A percentile compares a stretch with the other conserved stretches of the same genome.
These are phyloP conservation scores for Boletus rubescentipes DNA, from an alignment of 768 basidiomycete genomes.

Conservation along the genomic window DNA sequence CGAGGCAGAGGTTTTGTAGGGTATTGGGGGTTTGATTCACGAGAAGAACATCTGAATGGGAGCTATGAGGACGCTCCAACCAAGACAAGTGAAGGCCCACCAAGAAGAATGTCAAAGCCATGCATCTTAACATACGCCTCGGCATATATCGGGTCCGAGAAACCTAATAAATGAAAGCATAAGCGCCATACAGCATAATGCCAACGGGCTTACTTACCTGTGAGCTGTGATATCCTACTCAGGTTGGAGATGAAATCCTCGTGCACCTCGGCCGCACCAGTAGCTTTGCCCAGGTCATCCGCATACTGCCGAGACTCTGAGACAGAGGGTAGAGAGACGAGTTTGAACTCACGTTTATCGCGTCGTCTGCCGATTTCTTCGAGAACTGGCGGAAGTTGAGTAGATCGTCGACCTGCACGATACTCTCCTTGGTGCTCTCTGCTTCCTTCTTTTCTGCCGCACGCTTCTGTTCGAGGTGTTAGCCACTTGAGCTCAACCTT, in stretches of 20 bases:
- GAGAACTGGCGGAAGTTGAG: slow-evolving; percentile 93
- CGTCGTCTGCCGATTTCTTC: slow-evolving; percentile 83
- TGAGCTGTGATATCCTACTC: slow-evolving; percentile 89
- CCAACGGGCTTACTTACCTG: slow-evolving; percentile 49
- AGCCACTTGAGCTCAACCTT: background rate
- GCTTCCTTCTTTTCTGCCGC: slow-evolving; percentile 88
- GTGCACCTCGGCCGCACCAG: slow-evolving; percentile 76
- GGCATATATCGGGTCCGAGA: slow-evolving; percentile 97
- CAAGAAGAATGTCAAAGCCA: slow-evolving; percentile 93
- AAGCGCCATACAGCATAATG: background rate
- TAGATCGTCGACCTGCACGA: slow-evolving; percentile 92
- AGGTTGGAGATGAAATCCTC: slow-evolving; percentile 96
- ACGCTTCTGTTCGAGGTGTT: slow-evolving; percentile 58
- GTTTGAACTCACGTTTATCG: slow-evolving; percentile 56
- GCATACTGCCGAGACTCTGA: slow-evolving; percentile 59
- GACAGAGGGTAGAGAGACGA: background rate
- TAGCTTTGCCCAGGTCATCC: slow-evolving; percentile 85
- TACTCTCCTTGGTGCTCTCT: slow-evolving; percentile 61
- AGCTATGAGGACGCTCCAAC: background rate
- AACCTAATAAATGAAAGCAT: slow-evolving; percentile 49
- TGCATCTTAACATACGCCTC: slow-evolving; percentile 98
- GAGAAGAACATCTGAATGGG: slow-evolving; percentile 75
- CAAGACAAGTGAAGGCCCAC: slow-evolving; percentile 37
- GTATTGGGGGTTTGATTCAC: slow-evolving; percentile 96
- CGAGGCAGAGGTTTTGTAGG: slow-evolving; percentile 92